Base-by-base conservation (phyloP, 176 grass and related monocot genomes). In the Musa troglodytarum region DNA sequence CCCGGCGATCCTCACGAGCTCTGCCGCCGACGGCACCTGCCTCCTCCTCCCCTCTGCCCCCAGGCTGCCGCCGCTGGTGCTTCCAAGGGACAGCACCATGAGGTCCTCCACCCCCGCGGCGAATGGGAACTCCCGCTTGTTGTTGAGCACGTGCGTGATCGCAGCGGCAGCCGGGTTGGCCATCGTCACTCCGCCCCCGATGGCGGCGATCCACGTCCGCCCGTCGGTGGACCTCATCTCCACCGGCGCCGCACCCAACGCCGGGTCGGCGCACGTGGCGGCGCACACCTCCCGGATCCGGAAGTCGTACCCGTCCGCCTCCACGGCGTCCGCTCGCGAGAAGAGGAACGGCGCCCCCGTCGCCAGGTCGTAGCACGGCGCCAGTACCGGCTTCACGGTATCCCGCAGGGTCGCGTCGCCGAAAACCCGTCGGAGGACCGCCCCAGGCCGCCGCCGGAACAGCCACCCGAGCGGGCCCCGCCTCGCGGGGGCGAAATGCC, bases 101-200 rank as follows among this genome's bases (percentile, higher is more conserved):
- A 96, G 86, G 78, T 96, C 85, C 54, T 92, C 77, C 22, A 93
- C 83, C 20, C 87, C 86, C 0, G 74, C 57, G 4, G 82, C 87
- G 9, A 90, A 85, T 0, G 93, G 93, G 69, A 93, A 96, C 82
- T 93, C 93, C 70, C 83, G 86, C 84, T 88, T 87, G 87, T 96
- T 96, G 86, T 96, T 96, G 79, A 96, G 84, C 53, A 96, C 93
- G 84, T 96, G 93, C 8, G 90, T 96, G 83, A 96, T 96, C n/a
- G 93, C 93, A 15, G 89, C 93, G 0, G 87, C 93, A 71, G 93
- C 87, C 50, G 93, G 93, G 84, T 97, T 97, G 3, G 85, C 84
- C 12, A 97, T 86, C 25, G 85, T 82, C 17, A 97, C 84, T 15
- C 87, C 93, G 57, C 87, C 90, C 7, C 87, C 89, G 5, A 97